These are phyloP conservation scores for Colletotrichum musicola DNA, from an alignment of 2,329 filamentous ascomycete genomes.

Conservation along the genomic window DNA sequence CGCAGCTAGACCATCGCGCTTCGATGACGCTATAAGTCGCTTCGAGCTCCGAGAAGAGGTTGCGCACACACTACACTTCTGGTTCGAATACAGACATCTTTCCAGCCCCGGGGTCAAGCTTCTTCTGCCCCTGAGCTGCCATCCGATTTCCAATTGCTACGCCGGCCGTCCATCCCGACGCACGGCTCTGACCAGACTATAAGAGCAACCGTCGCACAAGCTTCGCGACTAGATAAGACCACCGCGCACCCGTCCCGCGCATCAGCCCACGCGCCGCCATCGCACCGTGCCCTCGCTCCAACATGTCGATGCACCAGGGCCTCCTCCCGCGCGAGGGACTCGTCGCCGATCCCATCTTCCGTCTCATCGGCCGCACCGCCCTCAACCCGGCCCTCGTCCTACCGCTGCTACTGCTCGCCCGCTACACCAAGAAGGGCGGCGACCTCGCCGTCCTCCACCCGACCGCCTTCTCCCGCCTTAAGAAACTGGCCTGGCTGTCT, in stretches of 20 bases:
- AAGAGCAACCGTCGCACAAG: constrained; percentile 6
- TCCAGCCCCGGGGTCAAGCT: neutral
- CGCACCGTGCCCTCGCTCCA: neutral
- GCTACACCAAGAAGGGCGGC: constrained; percentile 73
- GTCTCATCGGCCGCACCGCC: constrained; percentile 69
- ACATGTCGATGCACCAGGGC: constrained; percentile 58
- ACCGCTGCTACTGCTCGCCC: constrained; percentile 71
- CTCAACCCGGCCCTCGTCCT: constrained; percentile 75
- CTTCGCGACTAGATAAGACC: neutral
- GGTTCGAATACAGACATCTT: neutral
- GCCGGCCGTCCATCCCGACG: neutral
- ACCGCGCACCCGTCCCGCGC: neutral
- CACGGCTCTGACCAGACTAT: neutral
- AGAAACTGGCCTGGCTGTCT: constrained; percentile 65
- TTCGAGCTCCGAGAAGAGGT: constrained; percentile 5
- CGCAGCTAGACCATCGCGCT: neutral
- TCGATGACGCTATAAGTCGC: neutral
- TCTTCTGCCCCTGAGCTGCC: constrained; percentile 15
- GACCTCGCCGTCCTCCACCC: constrained; percentile 66
- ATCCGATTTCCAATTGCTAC: constrained; percentile 4
- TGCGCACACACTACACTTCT: neutral
- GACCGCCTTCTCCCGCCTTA: constrained; percentile 63
- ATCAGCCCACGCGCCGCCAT: neutral
- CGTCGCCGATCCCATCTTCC: constrained; percentile 70
- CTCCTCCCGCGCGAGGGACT: constrained; percentile 69